Evolutionary conservation across 495 filamentous ascomycete species (phyloP).

Genomic region (Talaromyces adpressus): DNA sequence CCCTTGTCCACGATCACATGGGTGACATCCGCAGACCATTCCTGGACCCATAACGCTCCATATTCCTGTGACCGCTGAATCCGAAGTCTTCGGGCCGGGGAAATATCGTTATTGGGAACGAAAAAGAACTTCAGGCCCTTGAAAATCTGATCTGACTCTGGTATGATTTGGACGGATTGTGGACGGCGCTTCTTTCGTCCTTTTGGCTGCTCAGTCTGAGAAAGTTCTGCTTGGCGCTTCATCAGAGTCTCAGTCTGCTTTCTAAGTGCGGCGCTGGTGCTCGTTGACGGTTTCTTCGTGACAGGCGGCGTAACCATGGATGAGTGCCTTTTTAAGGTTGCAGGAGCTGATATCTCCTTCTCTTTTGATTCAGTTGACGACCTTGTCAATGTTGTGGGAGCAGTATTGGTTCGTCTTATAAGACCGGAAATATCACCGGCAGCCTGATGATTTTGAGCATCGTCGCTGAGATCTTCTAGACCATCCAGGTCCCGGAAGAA

Average conservation of each 20-base stretch:
- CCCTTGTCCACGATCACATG: conserved; percentile 77
- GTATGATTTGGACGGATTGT: conserved; percentile 31
- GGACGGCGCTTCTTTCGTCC: conserved; percentile 20
- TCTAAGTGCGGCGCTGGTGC: neutral
- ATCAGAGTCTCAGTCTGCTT: neutral
- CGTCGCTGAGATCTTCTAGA: neutral
- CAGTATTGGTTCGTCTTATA: neutral
- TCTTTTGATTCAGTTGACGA: neutral
- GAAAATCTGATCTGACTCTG: conserved; percentile 60
- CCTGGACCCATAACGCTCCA: conserved; percentile 59
- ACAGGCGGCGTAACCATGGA: neutral
- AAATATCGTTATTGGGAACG: conserved; percentile 70
- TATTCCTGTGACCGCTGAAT: conserved; percentile 70
- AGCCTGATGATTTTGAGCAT: neutral
- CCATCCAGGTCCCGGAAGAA: conserved; percentile 1
- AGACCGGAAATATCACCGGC: neutral
- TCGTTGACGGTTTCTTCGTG: neutral
- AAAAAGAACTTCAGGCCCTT: conserved; percentile 65
- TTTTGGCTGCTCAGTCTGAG: neutral
- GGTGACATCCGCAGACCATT: conserved; percentile 48
- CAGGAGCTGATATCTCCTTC: neutral
- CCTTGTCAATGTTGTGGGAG: neutral
- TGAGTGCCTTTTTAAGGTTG: neutral
- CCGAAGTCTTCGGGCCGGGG: conserved; percentile 55
- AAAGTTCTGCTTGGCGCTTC: neutral